Evolutionary conservation across 768 basidiomycete genomes (phyloP).

Genomic region (Lactifluus hygrophoroides): DNA sequence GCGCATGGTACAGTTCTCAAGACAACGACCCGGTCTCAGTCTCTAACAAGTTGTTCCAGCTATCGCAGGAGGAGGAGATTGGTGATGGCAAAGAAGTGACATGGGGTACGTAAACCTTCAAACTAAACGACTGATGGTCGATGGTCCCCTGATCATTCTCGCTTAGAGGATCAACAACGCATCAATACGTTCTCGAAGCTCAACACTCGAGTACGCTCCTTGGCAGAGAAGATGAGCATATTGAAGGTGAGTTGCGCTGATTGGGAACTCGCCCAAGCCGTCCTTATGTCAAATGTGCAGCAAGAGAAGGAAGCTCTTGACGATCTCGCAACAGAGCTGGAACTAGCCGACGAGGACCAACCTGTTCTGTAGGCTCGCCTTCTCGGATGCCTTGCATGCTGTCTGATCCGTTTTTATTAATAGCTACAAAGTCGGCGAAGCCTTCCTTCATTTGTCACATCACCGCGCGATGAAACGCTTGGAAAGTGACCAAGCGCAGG

Average conservation of each 20-base stretch:
- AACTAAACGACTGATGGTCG: background rate
- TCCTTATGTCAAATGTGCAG: constrained; percentile 33
- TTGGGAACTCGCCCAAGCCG: background rate
- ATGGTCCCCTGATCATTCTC: background rate
- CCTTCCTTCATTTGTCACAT: constrained; percentile 75
- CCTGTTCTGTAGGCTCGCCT: constrained; percentile 52
- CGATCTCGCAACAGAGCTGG: constrained; percentile 79
- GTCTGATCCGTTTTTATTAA: background rate
- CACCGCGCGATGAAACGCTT: constrained; percentile 61
- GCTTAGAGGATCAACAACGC: constrained; percentile 66
- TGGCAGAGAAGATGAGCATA: constrained; percentile 62
- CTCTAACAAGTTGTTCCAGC: constrained; percentile 31
- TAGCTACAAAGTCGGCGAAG: constrained; percentile 86
- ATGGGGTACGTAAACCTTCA: constrained; percentile 50
- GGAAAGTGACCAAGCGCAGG: constrained; percentile 53
- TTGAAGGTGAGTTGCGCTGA: constrained; percentile 54
- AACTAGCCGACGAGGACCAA: constrained; percentile 81
- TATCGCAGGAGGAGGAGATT: constrained; percentile 68
- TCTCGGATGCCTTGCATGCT: background rate
- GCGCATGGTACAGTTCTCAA: constrained; percentile 42
- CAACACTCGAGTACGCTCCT: constrained; percentile 63
- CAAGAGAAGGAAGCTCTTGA: constrained; percentile 93
- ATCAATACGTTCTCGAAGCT: constrained; percentile 91
- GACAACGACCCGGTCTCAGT: background rate
- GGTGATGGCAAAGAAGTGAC: constrained; percentile 73